Evolutionary conservation across 805 yeast genomes (phyloP).

Genomic region (Cyberlindnera euphorbiae): DNA sequence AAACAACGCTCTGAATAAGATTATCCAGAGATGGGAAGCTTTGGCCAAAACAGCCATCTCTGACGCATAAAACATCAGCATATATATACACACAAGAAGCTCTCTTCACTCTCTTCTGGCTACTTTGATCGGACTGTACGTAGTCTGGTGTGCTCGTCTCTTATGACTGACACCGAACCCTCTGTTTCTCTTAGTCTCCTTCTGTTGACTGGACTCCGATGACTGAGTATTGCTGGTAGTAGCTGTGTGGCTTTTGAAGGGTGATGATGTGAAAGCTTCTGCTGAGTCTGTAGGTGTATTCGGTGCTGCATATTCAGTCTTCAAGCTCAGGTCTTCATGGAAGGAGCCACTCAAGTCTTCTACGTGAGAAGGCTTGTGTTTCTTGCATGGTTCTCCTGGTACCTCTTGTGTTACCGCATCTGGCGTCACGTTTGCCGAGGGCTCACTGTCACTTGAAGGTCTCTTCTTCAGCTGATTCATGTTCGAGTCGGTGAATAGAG

Average conservation of each 20-base stretch:
- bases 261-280: too few relatives aligned
- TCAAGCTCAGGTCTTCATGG: conserved; percentile 12
- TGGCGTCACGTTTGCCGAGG: too few relatives aligned
- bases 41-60: conserved; percentile 6
- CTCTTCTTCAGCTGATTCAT: background rate
- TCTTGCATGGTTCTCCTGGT: too few relatives aligned
- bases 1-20: conserved; percentile 27
- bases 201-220: too few relatives aligned
- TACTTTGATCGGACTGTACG: conserved; percentile 23
- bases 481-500: conserved; percentile 10
- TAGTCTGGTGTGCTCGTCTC: conserved; percentile 17
- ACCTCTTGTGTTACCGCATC: too few relatives aligned
- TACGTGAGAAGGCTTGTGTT: conserved; percentile 7
- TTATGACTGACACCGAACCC: conserved; percentile 24
- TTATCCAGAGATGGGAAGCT: conserved; percentile 33
- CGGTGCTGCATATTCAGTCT: conserved; percentile 3
- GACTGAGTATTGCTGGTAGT: too few relatives aligned
- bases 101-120: conserved; percentile 15
- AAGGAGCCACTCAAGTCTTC: conserved; percentile 15
- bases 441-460: too few relatives aligned
- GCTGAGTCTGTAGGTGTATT: conserved; percentile 2
- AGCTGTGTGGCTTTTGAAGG: too few relatives aligned
- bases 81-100: background rate
- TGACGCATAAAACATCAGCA: too few relatives aligned
- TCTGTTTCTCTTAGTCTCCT: conserved; percentile 9